Base-by-base conservation (phyloP, 1,284 basidiomycete species). In the Marasmius tenuissimus region DNA sequence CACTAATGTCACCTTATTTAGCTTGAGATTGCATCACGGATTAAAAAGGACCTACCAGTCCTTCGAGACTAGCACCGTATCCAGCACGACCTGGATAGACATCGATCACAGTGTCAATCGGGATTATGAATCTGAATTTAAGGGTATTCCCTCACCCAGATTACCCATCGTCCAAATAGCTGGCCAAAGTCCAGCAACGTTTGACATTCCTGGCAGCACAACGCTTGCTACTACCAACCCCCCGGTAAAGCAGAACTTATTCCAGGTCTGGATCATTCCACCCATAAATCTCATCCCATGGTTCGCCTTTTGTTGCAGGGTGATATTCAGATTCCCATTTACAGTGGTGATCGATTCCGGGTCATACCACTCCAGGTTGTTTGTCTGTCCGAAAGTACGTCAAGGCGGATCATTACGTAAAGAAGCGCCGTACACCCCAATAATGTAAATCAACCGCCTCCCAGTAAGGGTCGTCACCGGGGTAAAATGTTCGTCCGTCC, bases 111-210 rank as follows among this genome's bases (percentile, higher is more conserved):
- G 10, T 14, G 27, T n/a, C 48, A 27, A 49, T 18, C 12, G 12
- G 18, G 2, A 14, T 18, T 3, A 5, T 5, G 42, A 18, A 45
- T 27, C 27, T 27, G 27, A 27, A 27, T 27, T 27, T 27, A 27
- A 27, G 27, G 2, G 2, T 27, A 2, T 2, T 27, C 4, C 27
- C 58, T 6, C 20, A 33, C 81, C 81, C 4, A 84, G 74, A 59
- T 91, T 90, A n/a, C 88, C 88, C 84, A 89, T 86, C 1, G 85
- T 79, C 87, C 87, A 92, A 38, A 88, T 76, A 20, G 86, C 86
- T 6, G 88, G 88, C 88, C 89, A 92, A 58, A 89, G 79, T 2
- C 86, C 86, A 37, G 78, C 68, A 38, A 83, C 70, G 59, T 82
- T 77, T 62, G 81, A 80, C 5, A 75, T 73, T 2, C 91, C 91